Base-by-base conservation (phyloP, 1,284 basidiomycete genomes). In the Naganishia liquefaciens region DNA sequence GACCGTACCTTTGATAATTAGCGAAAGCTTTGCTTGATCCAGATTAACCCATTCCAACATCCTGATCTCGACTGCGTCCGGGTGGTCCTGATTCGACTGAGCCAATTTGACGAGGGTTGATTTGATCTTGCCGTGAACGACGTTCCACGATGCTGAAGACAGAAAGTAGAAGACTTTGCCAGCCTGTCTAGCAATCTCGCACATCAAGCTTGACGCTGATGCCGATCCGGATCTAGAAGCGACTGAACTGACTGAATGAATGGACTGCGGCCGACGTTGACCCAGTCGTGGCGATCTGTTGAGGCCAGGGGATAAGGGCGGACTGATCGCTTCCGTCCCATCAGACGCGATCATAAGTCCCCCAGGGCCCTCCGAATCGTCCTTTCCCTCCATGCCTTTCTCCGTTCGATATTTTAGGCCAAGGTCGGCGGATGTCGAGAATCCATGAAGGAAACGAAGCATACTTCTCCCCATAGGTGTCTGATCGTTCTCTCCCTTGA, bases 141-240 rank as follows among this genome's bases (percentile, higher is more conserved):
- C 84, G 39, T 81, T 79, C 93, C 93, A 97, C 74, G 97, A 96
- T 23, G 90, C 90, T 0, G 90, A 87, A 7, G 93, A 94, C 17
- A 97, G 83, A 74, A 90, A 88, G 75, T 90, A 94, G 49, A 96
- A 84, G 70, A 95, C 87, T 52, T 88, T 86, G 15, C 90, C 88
- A 6, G 80, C 75, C 57, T 76, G 75, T 54, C 76, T 74, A 23
- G 78, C 77, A 70, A 84, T 80, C 39, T 64, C 54, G 30, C 50
- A 60, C 42, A 64, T 43, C 11, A 67, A 37, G 13, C 50, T 37
- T 9, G 51, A 49, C 15, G 42, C 49, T 15, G 62, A 44, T 1
- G 65, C 25, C 6, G 42, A 53, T 17, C 51, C 50, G 9, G 42
- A 39, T 25, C n/a, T 27, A 7, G 47, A 44, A 17, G 42, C 44